These are phyloP conservation scores for Cerrena zonata DNA, from an alignment of 1,284 basidiomycete genomes.

Conservation along the genomic window DNA sequence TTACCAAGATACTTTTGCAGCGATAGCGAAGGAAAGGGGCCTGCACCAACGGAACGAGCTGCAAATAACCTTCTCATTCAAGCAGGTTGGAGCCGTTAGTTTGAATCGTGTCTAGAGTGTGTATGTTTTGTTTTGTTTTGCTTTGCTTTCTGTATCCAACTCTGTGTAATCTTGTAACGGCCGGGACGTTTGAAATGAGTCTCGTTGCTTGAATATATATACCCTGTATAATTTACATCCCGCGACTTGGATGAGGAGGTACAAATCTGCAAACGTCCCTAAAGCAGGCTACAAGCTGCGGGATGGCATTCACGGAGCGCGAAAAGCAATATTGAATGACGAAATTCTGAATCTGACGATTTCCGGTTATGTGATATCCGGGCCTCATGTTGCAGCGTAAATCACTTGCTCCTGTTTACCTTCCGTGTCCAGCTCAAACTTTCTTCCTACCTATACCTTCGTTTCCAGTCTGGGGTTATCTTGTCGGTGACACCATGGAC, in stretches of 20 bases:
- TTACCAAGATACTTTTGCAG: no score
- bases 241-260: no score
- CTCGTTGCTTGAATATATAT: no score
- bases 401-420: background rate
- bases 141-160: background rate
- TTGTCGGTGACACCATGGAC: slow-evolving; percentile 42
- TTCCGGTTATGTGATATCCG: background rate
- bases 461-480: no score
- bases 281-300: no score
- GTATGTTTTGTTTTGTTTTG: background rate
- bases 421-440: no score
- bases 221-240: no score
- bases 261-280: no score
- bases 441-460: no score
- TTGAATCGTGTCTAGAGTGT: background rate
- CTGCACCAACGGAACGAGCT: slow-evolving; percentile 19
- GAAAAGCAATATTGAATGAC: background rate
- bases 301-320: no score
- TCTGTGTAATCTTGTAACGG: no score
- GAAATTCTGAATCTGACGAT: background rate
- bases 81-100: slow-evolving; percentile 27
- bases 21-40: slow-evolving; percentile 14
- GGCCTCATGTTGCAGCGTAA: slow-evolving; percentile 1
- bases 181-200: no score
- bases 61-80: slow-evolving; percentile 25